These are phyloP conservation scores for Zea mays DNA, from an alignment of 176 grass and related monocot species.

Conservation along the genomic window DNA sequence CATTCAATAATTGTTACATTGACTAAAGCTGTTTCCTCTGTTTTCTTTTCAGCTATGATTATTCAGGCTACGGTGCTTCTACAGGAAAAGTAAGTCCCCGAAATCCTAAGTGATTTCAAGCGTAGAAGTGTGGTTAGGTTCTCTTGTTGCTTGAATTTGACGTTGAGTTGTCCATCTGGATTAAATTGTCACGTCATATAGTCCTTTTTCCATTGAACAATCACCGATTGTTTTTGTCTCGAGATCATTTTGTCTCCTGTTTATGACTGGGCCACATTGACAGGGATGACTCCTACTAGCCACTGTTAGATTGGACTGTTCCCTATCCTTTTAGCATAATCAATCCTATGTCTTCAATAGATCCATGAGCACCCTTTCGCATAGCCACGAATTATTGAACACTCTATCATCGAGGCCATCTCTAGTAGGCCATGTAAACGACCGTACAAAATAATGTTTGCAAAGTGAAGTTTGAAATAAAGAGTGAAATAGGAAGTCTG, in stretches of 20 bases:
- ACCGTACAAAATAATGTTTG: no score
- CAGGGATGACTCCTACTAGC: slow-evolving; percentile 1
- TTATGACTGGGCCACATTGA: slow-evolving; percentile 25
- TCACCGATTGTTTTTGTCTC: slow-evolving; percentile 1
- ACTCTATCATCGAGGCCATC: slow-evolving; percentile 18
- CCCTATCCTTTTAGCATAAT: slow-evolving; percentile 23
- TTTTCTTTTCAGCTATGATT: slow-evolving; percentile 80
- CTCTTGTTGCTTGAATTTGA: slow-evolving; percentile 27
- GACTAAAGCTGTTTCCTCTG: slow-evolving; percentile 34
- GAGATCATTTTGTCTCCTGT: slow-evolving; percentile 28
- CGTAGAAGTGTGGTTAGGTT: neutral
- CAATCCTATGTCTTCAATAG: slow-evolving; percentile 31
- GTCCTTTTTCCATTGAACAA: slow-evolving; percentile 10
- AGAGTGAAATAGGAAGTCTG: no score
- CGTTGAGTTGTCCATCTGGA: slow-evolving; percentile 6
- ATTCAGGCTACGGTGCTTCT: slow-evolving; percentile 97
- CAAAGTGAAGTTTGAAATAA: no score
- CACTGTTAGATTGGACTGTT: slow-evolving; percentile 36
- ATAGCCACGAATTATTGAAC: slow-evolving; percentile 28
- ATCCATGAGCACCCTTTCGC: slow-evolving; percentile 31
- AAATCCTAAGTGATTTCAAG: slow-evolving; percentile 33
- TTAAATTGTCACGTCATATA: neutral
- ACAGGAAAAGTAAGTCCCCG: slow-evolving; percentile 83
- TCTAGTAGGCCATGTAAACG: no score
- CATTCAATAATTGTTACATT: neutral